Percentiles rank a stretch among this genome's conserved stretches.
Conservation (phyloP, 2,329 filamentous ascomycete genomes). For the Basipetospora sp. region DNA sequence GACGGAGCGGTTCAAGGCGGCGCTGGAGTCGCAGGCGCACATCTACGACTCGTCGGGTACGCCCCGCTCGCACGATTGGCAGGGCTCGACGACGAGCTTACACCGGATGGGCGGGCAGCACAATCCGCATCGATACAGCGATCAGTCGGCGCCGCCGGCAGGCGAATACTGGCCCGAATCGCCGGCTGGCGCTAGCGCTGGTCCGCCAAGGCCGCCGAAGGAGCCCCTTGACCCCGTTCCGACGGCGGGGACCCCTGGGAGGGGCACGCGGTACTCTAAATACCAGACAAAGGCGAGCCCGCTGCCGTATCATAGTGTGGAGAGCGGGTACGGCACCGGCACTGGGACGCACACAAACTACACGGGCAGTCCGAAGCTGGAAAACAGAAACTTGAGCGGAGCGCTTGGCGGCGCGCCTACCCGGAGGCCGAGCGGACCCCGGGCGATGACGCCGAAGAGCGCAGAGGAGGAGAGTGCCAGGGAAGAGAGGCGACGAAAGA, state of each 20-base stretch:
- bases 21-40: slow-evolving; percentile 58
- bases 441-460: slow-evolving; percentile 46
- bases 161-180: slow-evolving; percentile 33
- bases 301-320: slow-evolving; percentile 39
- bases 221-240: slow-evolving; percentile 39
- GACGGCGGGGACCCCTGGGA: slow-evolving; percentile 28
- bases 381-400: slow-evolving; percentile 42
- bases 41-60: slow-evolving; percentile 49
- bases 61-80: slow-evolving; percentile 48
- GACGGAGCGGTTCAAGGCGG: slow-evolving; percentile 58
- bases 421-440: slow-evolving; percentile 41
- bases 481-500: slow-evolving; percentile 38
- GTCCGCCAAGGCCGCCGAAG: slow-evolving; percentile 47
- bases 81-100: slow-evolving; percentile 44
- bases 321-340: slow-evolving; percentile 38
- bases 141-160: slow-evolving; percentile 11
- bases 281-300: slow-evolving; percentile 37
- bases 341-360: slow-evolving; percentile 33
- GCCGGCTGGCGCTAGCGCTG: slow-evolving; percentile 21
- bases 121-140: slow-evolving; percentile 34
- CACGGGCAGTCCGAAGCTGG: slow-evolving; percentile 36
- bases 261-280: slow-evolving; percentile 33
- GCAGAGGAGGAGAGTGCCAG: slow-evolving; percentile 30
- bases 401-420: slow-evolving; percentile 37
- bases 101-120: slow-evolving; percentile 33